A percentile compares a stretch with the other conserved stretches of the same genome.
Evolutionary conservation across 768 basidiomycete genomes (phyloP).

Genomic region (Boletus bicolor): DNA sequence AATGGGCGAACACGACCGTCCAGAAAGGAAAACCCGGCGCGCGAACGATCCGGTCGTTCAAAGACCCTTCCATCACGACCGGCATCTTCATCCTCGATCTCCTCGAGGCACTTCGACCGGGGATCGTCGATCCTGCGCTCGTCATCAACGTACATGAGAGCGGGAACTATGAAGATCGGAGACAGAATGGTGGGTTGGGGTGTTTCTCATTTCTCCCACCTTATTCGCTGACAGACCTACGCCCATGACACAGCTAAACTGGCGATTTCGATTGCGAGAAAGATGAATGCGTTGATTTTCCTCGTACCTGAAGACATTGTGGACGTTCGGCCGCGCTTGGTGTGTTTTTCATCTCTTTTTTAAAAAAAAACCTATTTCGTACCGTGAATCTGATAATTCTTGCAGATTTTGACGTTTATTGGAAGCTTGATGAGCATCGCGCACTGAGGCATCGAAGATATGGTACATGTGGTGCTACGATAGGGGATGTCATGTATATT

Average conservation of each 20-base stretch:
- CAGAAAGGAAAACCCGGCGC: constrained; percentile 60
- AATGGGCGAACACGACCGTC: constrained; percentile 92
- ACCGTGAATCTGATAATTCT: not conserved
- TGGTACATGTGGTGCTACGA: not conserved
- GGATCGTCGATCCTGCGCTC: constrained; percentile 89
- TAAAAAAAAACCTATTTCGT: not conserved
- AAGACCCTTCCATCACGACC: constrained; percentile 85
- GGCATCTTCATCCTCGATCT: constrained; percentile 93
- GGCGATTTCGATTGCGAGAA: constrained; percentile 97
- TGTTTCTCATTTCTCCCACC: not conserved
- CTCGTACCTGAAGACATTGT: constrained; percentile 97
- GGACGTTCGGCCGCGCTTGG: constrained; percentile 86
- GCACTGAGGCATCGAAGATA: constrained; percentile 14
- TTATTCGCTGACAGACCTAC: not conserved
- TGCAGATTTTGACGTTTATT: constrained; percentile 90
- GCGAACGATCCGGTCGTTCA: constrained; percentile 83
- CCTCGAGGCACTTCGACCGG: constrained; percentile 86
- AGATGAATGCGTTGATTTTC: constrained; percentile 95
- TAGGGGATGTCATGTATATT: not conserved
- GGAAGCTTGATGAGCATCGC: constrained; percentile 85
- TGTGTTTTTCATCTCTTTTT: constrained; percentile 37
- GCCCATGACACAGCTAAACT: constrained; percentile 66
- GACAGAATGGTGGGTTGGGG: constrained; percentile 76
- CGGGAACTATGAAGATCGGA: constrained; percentile 81
- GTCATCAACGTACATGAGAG: constrained; percentile 58